These are phyloP conservation scores for Verticillium tricorpus DNA, from an alignment of 2,329 filamentous ascomycete genomes.

Conservation along the genomic window DNA sequence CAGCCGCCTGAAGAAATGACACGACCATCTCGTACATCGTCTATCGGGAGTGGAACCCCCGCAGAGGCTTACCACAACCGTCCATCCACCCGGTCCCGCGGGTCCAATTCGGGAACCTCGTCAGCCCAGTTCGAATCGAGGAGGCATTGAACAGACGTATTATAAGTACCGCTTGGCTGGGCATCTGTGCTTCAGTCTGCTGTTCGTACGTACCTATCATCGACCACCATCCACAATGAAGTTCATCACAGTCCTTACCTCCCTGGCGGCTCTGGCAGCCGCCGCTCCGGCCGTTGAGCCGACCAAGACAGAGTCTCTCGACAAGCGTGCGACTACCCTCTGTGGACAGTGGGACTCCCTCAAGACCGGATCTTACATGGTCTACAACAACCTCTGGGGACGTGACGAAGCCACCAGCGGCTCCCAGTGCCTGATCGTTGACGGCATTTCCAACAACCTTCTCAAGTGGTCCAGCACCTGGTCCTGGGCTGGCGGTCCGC, in stretches of 20 bases:
- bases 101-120: background rate
- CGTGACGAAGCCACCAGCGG: conserved; percentile 22
- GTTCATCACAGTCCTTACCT: background rate
- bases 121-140: background rate
- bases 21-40: background rate
- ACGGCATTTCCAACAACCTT: conserved; percentile 25
- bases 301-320: conserved; percentile 1
- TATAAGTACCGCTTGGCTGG: background rate
- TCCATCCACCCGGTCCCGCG: background rate
- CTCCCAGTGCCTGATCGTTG: conserved; percentile 35
- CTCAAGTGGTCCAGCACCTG: conserved; percentile 37
- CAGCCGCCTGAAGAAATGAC: background rate
- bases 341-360: conserved; percentile 20
- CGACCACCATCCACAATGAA: background rate
- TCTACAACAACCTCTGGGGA: conserved; percentile 40
- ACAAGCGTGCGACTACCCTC: conserved; percentile 12
- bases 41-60: background rate
- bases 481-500: conserved; percentile 32
- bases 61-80: background rate
- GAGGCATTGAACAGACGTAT: background rate
- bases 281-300: background rate
- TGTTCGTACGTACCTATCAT: background rate
- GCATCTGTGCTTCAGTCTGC: background rate
- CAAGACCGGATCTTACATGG: conserved; percentile 16
- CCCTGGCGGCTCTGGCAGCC: background rate